phyloP scores from a whole-genome alignment of 2,329 filamentous ascomycete genomes.

The Penicillium sp. region DNA sequence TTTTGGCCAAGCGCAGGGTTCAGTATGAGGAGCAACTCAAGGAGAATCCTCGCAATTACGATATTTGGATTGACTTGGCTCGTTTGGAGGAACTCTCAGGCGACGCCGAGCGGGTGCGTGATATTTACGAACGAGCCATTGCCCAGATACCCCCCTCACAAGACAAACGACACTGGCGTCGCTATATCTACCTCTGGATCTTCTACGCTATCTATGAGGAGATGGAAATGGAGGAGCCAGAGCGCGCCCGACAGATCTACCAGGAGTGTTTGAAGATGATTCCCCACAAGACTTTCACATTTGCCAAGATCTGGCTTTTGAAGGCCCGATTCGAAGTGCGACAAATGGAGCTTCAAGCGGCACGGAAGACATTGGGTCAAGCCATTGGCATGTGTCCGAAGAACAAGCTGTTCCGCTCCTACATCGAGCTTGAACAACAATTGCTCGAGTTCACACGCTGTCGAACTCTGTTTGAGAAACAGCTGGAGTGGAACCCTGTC shows the following conservation, averaged over 20 bases:
- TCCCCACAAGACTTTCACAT: constrained; percentile 96
- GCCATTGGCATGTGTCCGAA: constrained; percentile 95
- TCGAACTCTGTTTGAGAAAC: constrained; percentile 88
- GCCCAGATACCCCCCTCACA: constrained; percentile 92
- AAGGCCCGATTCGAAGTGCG: constrained; percentile 93
- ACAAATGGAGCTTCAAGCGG: constrained; percentile 75
- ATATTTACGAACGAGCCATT: constrained; percentile 93
- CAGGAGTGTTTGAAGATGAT: constrained; percentile 82
- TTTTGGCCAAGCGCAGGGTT: constrained; percentile 88
- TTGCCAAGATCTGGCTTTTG: constrained; percentile 93
- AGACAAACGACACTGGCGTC: constrained; percentile 94
- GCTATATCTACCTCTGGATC: constrained; percentile 97
- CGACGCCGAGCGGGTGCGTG: constrained; percentile 79
- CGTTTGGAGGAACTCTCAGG: constrained; percentile 83
- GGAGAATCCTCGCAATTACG: constrained; percentile 94
- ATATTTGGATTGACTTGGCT: constrained; percentile 95
- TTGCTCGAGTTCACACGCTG: constrained; percentile 93
- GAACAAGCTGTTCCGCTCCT: constrained; percentile 90
- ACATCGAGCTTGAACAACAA: constrained; percentile 89
- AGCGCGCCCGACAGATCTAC: constrained; percentile 86
- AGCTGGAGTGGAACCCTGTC: constrained; percentile 85
- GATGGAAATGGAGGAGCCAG: constrained; percentile 74
- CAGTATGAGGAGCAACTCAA: constrained; percentile 94
- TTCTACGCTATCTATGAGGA: constrained; percentile 98
- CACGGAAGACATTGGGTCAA: constrained; percentile 84